Percentiles rank a stretch among this genome's conserved stretches.
Evolutionary conservation across 2,329 filamentous ascomycete genomes (phyloP).

Genomic region (Monosporascus sp.): DNA sequence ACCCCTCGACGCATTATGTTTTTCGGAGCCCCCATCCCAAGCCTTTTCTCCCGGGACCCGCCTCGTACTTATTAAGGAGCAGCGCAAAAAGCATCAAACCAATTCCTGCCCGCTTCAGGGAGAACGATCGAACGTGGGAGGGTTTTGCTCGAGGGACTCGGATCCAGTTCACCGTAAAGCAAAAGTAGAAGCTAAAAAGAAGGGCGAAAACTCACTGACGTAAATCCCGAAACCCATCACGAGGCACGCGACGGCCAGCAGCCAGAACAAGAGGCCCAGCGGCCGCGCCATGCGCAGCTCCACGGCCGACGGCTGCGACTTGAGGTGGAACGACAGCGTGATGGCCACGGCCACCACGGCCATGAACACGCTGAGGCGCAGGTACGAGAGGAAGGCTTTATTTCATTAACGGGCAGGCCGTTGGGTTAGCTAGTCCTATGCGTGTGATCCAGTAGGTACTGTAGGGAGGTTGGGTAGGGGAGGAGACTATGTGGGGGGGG

Average conservation of each 20-base stretch:
- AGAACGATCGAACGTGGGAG: too few relatives aligned
- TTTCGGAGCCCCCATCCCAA: too few relatives aligned
- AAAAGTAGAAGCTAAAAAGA: background rate
- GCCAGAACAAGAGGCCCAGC: slow-evolving; percentile 84
- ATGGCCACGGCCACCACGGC: slow-evolving; percentile 86
- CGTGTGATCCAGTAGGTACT: background rate
- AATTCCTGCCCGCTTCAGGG: too few relatives aligned
- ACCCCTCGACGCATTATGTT: too few relatives aligned
- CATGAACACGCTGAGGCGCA: slow-evolving; percentile 86
- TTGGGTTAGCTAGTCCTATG: background rate
- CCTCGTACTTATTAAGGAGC: too few relatives aligned
- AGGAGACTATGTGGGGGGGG: background rate
- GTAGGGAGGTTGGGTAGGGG: background rate
- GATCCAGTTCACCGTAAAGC: too few relatives aligned
- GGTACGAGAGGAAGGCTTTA: slow-evolving; percentile 77
- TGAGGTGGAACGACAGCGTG: slow-evolving; percentile 87
- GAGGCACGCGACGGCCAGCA: slow-evolving; percentile 71
- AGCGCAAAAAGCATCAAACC: too few relatives aligned
- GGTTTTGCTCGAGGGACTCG: too few relatives aligned
- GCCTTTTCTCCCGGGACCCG: too few relatives aligned
- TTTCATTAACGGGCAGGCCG: background rate
- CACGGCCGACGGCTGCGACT: slow-evolving; percentile 59
- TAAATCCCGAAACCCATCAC: slow-evolving; percentile 80
- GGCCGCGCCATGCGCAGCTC: slow-evolving; percentile 78
- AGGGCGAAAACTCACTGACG: slow-evolving; percentile 50